Conservation (phyloP, 23 red algal genomes). For the Agarophyton chilense region DNA sequence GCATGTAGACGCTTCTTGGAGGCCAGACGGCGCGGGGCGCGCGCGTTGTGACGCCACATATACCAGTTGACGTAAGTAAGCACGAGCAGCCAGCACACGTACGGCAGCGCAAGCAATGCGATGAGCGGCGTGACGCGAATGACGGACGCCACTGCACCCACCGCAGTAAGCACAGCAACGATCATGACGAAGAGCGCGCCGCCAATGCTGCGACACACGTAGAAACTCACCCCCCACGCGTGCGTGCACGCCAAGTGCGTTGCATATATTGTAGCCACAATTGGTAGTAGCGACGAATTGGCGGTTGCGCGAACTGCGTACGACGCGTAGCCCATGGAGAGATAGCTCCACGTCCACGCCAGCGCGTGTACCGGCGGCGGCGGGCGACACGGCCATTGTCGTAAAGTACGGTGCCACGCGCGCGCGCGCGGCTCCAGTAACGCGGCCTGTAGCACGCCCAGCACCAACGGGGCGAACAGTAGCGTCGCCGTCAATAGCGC, state of each 20-base stretch:
- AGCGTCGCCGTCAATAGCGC: background rate
- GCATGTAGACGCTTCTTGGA: background rate
- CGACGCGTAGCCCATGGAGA: conserved; percentile 48
- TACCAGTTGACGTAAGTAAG: conserved; percentile 49
- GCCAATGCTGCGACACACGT: conserved; percentile 19
- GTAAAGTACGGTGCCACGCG: conserved; percentile 16
- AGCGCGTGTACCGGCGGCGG: conserved; percentile 5
- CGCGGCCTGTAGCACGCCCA: conserved; percentile 12
- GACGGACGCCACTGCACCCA: background rate
- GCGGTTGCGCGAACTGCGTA: background rate
- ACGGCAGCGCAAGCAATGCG: conserved; percentile 36
- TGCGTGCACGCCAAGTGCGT: conserved; percentile 32
- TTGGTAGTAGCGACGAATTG: background rate
- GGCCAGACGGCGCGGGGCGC: background rate
- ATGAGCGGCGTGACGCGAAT: background rate
- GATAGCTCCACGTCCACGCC: conserved; percentile 57
- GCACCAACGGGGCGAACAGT: conserved; percentile 36
- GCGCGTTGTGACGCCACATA: conserved; percentile 37
- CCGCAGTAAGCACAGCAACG: background rate
- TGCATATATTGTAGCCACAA: conserved; percentile 8
- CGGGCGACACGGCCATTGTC: conserved; percentile 51
- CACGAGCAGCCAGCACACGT: conserved; percentile 50
- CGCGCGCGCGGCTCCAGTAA: conserved; percentile 38
- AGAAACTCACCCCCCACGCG: conserved; percentile 33
- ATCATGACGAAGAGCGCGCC: conserved; percentile 9